Evolutionary conservation across 345 rosid genomes (phyloP).

Genomic region (Microcos paniculata): DNA sequence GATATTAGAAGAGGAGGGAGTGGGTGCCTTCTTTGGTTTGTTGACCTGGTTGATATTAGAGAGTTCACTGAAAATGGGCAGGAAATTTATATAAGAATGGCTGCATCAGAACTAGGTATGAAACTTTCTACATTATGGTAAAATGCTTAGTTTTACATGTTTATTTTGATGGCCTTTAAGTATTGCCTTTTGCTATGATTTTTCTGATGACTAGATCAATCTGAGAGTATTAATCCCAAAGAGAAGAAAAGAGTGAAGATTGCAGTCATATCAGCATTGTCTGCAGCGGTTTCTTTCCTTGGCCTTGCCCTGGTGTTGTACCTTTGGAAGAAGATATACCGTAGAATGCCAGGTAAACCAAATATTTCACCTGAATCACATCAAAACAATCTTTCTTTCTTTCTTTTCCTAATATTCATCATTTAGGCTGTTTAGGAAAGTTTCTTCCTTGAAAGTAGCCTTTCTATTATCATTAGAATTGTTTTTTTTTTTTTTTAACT

Average conservation of each 20-base stretch:
- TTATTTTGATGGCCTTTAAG: background rate
- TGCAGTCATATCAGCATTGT: background rate
- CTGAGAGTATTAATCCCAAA: background rate
- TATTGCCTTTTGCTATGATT: background rate
- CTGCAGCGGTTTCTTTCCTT: background rate
- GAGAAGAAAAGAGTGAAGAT: background rate
- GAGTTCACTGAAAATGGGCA: slow-evolving; percentile 28
- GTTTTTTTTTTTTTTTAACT: too few relatives aligned
- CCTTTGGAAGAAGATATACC: background rate
- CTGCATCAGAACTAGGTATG: slow-evolving; percentile 35
- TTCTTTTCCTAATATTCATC: background rate
- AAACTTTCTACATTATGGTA: background rate
- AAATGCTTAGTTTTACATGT: background rate
- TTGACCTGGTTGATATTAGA: slow-evolving; percentile 36
- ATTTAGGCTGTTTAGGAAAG: background rate
- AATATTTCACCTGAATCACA: background rate
- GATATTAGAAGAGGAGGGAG: slow-evolving; percentile 34
- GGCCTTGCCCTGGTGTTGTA: background rate
- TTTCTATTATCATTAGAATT: background rate
- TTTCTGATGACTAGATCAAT: background rate
- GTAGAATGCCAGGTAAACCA: background rate
- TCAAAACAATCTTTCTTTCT: background rate
- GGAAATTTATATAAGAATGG: slow-evolving; percentile 37
- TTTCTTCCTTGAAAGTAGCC: background rate
- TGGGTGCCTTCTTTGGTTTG: slow-evolving; percentile 49